Evolutionary conservation across 257 asterid species (phyloP).

Genomic region (Salvia splendens): DNA sequence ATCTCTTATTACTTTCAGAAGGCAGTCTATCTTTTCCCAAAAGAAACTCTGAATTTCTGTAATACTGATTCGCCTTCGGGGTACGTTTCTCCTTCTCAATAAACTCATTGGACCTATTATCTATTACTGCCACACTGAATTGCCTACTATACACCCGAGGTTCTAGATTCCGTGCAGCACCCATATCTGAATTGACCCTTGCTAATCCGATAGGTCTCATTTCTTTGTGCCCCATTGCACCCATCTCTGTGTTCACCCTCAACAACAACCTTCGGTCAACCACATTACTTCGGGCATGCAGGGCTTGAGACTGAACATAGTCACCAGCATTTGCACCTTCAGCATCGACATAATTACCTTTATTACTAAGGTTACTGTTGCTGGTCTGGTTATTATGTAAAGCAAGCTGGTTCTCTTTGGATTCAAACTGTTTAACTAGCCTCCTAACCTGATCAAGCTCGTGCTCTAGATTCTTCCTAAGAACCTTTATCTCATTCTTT

Average conservation of each 20-base stretch:
- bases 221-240: slow-evolving; percentile 38
- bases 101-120: slow-evolving; percentile 43
- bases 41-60: slow-evolving; percentile 84
- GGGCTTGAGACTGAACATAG: slow-evolving; percentile 42
- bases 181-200: slow-evolving; percentile 55
- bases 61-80: slow-evolving; percentile 88
- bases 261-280: slow-evolving; percentile 46
- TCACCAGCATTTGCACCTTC: slow-evolving; percentile 45
- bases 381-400: slow-evolving; percentile 40
- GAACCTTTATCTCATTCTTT: slow-evolving; percentile 53
- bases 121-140: slow-evolving; percentile 64
- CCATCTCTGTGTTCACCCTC: slow-evolving; percentile 55
- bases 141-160: slow-evolving; percentile 60
- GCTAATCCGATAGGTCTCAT: slow-evolving; percentile 39
- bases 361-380: slow-evolving; percentile 37
- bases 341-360: slow-evolving; percentile 40
- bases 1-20: slow-evolving; percentile 69
- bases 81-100: slow-evolving; percentile 90
- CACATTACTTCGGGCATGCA: slow-evolving; percentile 35
- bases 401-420: slow-evolving; percentile 60
- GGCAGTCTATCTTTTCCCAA: slow-evolving; percentile 88
- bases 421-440: slow-evolving; percentile 47
- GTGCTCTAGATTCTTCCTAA: slow-evolving; percentile 51
- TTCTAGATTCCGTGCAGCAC: slow-evolving; percentile 50
- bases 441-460: slow-evolving; percentile 69